These are phyloP conservation scores for Fusarium falciforme DNA, from an alignment of 2,329 filamentous ascomycete genomes.

Conservation along the genomic window DNA sequence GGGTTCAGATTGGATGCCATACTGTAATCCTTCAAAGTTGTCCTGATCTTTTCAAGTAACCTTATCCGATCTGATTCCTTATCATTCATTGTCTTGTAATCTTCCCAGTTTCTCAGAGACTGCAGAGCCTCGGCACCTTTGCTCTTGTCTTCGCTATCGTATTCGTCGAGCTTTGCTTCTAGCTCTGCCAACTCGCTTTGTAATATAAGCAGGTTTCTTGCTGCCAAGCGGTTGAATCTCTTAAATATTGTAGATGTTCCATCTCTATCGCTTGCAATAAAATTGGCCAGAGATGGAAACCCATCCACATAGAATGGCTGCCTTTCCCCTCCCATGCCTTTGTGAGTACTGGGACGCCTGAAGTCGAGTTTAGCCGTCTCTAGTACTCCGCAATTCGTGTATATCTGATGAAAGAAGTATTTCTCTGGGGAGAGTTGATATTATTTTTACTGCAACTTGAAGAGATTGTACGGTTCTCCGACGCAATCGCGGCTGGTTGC, in stretches of 20 bases:
- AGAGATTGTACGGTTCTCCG: neutral
- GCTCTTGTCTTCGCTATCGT: neutral
- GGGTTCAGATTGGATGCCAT: neutral
- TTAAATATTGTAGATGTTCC: slow-evolving; percentile 14
- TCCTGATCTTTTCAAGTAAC: neutral
- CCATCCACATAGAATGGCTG: slow-evolving; percentile 5
- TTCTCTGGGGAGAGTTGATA: neutral
- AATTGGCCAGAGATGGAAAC: slow-evolving; percentile 10
- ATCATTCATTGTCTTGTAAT: neutral
- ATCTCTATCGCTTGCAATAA: slow-evolving; percentile 23
- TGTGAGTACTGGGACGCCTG: neutral
- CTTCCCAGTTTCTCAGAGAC: slow-evolving; percentile 13
- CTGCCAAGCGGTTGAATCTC: slow-evolving; percentile 12
- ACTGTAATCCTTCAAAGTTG: slow-evolving; percentile 10
- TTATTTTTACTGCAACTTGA: neutral
- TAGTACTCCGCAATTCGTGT: neutral
- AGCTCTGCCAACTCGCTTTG: slow-evolving; percentile 6
- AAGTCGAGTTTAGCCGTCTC: neutral
- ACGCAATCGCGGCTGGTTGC: neutral
- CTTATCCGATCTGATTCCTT: neutral
- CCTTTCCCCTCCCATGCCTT: neutral
- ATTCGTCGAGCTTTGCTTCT: neutral
- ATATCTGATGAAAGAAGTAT: neutral
- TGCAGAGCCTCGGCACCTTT: neutral
- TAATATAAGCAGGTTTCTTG: slow-evolving; percentile 2